phyloP scores from a whole-genome alignment of 257 asterid genomes.

The Verbena officinalis region DNA sequence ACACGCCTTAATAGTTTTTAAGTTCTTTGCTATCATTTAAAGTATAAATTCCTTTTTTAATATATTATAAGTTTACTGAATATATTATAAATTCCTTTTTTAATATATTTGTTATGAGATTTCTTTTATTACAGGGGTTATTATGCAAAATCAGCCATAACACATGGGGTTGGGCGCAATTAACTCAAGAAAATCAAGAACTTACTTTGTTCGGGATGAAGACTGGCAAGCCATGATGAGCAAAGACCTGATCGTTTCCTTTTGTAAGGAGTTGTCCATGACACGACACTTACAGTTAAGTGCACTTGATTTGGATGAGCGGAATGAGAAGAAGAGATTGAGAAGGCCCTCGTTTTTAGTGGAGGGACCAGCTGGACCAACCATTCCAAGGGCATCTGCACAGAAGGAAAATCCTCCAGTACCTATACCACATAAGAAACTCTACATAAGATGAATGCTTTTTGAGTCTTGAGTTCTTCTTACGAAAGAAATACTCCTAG shows the following conservation, averaged over 20 bases:
- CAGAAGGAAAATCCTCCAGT: constrained; percentile 90
- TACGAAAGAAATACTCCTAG: not conserved
- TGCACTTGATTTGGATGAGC: constrained; percentile 91
- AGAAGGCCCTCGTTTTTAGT: constrained; percentile 80
- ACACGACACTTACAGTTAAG: constrained; percentile 76
- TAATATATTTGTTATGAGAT: too few species aligned
- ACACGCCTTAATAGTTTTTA: too few species aligned
- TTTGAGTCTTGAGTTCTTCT: not conserved
- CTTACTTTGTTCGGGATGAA: constrained; percentile 76
- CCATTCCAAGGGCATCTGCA: constrained; percentile 94
- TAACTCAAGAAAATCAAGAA: not conserved
- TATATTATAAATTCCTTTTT: too few species aligned
- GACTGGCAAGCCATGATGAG: constrained; percentile 91
- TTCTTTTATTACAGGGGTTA: too few species aligned
- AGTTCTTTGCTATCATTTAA: too few species aligned
- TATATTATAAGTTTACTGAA: too few species aligned
- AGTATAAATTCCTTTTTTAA: too few species aligned
- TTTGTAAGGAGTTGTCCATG: constrained; percentile 93
- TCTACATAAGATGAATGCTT: constrained; percentile 3
- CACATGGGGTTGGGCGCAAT: too few species aligned
- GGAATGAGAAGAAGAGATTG: constrained; percentile 77
- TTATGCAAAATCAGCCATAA: too few species aligned
- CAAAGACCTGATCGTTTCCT: constrained; percentile 87
- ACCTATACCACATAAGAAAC: constrained; percentile 55
- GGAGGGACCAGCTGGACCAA: constrained; percentile 91